A percentile compares a stretch with the other conserved stretches of the same genome.
Conservation (phyloP, 306 rosid species). For the Rosa lucieae region DNA sequence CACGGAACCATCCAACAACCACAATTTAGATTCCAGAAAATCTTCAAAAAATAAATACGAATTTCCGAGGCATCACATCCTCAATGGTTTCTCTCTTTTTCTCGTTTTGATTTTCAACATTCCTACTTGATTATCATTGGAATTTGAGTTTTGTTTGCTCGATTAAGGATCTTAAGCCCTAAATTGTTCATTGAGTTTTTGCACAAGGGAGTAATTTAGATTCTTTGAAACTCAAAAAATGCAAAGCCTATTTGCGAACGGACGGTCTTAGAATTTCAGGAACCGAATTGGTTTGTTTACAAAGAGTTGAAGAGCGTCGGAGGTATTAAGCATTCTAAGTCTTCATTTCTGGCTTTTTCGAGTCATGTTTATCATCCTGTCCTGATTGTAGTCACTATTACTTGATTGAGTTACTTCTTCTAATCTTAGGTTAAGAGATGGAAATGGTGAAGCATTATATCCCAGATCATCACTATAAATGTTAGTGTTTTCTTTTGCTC, state of each 20-base stretch:
- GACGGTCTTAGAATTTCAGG: constrained; percentile 65
- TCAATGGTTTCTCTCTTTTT: no score
- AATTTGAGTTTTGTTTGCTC: background rate
- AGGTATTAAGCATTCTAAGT: constrained; percentile 35
- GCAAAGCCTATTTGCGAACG: constrained; percentile 69
- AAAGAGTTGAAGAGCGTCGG: constrained; percentile 47
- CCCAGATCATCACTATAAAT: no score
- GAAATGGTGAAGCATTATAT: no score
- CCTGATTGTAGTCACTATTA: background rate
- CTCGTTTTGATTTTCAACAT: no score
- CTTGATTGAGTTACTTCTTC: background rate
- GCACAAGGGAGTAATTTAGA: constrained; percentile 48
- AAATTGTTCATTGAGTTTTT: background rate
- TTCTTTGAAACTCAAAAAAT: constrained; percentile 46
- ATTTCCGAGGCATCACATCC: no score
- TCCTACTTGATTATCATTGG: background rate
- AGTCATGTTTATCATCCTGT: background rate
- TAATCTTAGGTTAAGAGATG: constrained; percentile 19
- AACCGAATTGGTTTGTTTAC: constrained; percentile 53
- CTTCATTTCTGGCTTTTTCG: background rate
- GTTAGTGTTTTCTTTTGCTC: no score
- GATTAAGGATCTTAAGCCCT: background rate
- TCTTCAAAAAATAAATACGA: no score
- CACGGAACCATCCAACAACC: no score
- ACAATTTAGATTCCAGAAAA: no score